A percentile compares a stretch with the other conserved stretches of the same genome.
Evolutionary conservation across 768 basidiomycete genomes (phyloP).

Genomic region (Tylopilus plumbeoviolaceoides): DNA sequence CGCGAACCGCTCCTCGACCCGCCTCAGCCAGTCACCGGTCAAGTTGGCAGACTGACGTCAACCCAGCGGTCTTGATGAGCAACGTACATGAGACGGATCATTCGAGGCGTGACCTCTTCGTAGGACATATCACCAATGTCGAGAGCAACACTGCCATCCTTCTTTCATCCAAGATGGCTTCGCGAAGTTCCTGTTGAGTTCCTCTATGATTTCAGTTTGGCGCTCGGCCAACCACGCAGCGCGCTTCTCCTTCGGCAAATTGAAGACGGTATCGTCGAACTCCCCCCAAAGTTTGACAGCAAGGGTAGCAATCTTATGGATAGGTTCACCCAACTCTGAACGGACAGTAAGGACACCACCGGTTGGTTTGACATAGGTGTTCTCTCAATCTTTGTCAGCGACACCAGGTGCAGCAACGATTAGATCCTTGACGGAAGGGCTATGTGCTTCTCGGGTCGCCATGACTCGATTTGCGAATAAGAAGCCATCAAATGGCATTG

Average conservation of each 20-base stretch:
- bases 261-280: constrained; percentile 96
- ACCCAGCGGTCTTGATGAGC: constrained; percentile 90
- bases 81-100: constrained; percentile 94
- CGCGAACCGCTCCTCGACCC: constrained; percentile 88
- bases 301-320: constrained; percentile 98
- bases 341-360: constrained; percentile 96
- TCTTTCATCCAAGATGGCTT: constrained; percentile 98
- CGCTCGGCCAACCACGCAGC: constrained; percentile 81
- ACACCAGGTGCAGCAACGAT: constrained; percentile 95
- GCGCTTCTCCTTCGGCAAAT: constrained; percentile 94
- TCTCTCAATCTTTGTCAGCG: constrained; percentile 86
- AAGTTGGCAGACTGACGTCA: constrained; percentile 85
- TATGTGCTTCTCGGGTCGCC: constrained; percentile 98
- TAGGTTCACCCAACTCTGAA: constrained; percentile 97
- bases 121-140: constrained; percentile 98
- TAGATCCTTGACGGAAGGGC: constrained; percentile 90
- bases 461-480: constrained; percentile 95
- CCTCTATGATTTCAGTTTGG: constrained; percentile 83
- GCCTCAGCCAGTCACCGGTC: constrained; percentile 94
- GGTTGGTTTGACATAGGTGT: constrained; percentile 89
- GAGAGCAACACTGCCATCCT: constrained; percentile 76
- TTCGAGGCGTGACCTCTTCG: constrained; percentile 88
- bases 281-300: constrained; percentile 98
- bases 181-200: constrained; percentile 91
- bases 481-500: constrained; percentile 99